Percentiles rank a stretch among this genome's conserved stretches.
phyloP scores from a whole-genome alignment of 208 protist species.

The Trypanosoma grayi region DNA sequence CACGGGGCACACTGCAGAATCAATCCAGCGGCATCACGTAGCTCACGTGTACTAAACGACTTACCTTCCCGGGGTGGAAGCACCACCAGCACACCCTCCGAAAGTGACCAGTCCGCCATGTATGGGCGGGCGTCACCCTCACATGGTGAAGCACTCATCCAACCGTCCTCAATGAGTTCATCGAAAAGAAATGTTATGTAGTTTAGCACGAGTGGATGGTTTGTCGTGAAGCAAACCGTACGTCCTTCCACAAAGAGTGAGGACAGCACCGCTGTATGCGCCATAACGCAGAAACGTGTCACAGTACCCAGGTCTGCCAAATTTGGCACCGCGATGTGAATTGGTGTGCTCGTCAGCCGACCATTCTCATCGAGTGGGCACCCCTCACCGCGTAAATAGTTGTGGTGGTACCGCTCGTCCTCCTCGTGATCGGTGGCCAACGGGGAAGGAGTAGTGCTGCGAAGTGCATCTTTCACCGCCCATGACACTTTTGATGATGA shows the following conservation, averaged over 20 bases:
- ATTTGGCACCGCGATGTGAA: constrained; percentile 41
- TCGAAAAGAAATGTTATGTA: constrained; percentile 65
- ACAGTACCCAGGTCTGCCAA: constrained; percentile 13
- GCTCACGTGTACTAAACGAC: constrained; percentile 1
- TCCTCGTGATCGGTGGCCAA: constrained; percentile 34
- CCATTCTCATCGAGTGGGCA: constrained; percentile 65
- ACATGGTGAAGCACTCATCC: constrained; percentile 24
- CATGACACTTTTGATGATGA: background rate
- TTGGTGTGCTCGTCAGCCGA: constrained; percentile 27
- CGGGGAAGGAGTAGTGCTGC: constrained; percentile 31
- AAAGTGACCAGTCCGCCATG: constrained; percentile 42
- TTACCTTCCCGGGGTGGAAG: constrained; percentile 33
- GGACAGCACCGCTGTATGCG: constrained; percentile 64
- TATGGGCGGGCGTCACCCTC: constrained; percentile 29
- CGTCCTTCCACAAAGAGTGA: constrained; percentile 74
- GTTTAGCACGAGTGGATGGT: constrained; percentile 34
- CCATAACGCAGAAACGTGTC: constrained; percentile 47
- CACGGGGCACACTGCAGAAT: constrained; percentile 60
- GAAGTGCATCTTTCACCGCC: constrained; percentile 26
- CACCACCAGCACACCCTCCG: constrained; percentile 38
- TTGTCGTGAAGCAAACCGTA: constrained; percentile 47
- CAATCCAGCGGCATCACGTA: constrained; percentile 21
- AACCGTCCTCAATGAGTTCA: constrained; percentile 37
- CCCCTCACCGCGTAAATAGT: constrained; percentile 54
- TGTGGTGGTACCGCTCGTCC: constrained; percentile 72